Base-by-base conservation (phyloP, 345 rosid genomes). In the Lumnitzera littorea region DNA sequence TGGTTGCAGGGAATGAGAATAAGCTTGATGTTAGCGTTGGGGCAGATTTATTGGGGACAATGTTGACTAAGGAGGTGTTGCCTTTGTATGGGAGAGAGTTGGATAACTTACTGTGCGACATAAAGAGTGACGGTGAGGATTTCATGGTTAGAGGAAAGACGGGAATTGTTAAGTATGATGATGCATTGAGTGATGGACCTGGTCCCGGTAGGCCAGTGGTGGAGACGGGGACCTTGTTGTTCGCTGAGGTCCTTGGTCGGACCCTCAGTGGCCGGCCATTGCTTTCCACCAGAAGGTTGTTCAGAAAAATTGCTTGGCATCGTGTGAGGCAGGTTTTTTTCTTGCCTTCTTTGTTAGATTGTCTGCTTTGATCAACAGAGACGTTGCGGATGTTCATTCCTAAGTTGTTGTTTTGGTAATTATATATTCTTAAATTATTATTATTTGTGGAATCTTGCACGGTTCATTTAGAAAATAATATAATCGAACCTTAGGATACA, bases 321-420 rank as follows among this genome's bases (percentile, higher is more conserved):
- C 95, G 96, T 76, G 85, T 84, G 88, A 92, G 96, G 98, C 98
- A 89, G 96, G 96, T 92, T 82, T 83, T 84, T 74, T 69, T 84
- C 91, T 88, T 69, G 25, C 73, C 72, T 71, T 23, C n/a, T 55
- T 27, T 20, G 27, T n/a, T 15, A 62, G 41, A 8, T 60, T 36
- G 43, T 36, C 43, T 9, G 7, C 7, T 36, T 36, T 36, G 43
- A 36, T 36, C 43, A 36, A 36, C 43, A 36, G 9, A 36, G 43
- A 7, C 43, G 1, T 36, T 4, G 43, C 43, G 7, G 43, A 36
- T 36, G 11, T 36, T 36, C 43, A 5, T 36, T 36, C 10, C 7
- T 36, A 7, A 36, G 43, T 36, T 36, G 9, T 36, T 36, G 43
- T 36, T 36, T 9, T 36, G 9, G 43, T 36, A 4, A 36, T 9